Conservation (phyloP, 1,139 yeast genomes). For the Geotrichum candidum region DNA sequence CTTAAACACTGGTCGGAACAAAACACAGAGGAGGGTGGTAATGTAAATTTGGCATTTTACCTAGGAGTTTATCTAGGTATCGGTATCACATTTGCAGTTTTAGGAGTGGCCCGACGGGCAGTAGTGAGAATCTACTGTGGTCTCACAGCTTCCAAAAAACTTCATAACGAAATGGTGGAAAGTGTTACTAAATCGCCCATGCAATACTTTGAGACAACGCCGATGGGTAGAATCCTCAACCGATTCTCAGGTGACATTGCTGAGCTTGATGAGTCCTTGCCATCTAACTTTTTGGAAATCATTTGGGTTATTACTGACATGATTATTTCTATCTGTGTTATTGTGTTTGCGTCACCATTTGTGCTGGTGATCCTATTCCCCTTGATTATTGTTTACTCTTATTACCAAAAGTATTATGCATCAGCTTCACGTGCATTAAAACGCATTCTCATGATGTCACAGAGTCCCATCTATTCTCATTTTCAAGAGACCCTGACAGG, state of each 20-base stretch:
- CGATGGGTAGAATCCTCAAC: slow-evolving; percentile 64
- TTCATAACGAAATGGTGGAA: slow-evolving; percentile 75
- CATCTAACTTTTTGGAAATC: slow-evolving; percentile 38
- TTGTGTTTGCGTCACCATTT: slow-evolving; percentile 67
- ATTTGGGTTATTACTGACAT: slow-evolving; percentile 51
- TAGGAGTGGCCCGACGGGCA: slow-evolving; percentile 56
- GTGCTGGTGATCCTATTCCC: slow-evolving; percentile 45
- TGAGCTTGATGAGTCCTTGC: slow-evolving; percentile 58
- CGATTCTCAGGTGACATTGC: slow-evolving; percentile 69
- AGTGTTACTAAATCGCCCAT: slow-evolving; percentile 74
- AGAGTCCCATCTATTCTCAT: slow-evolving; percentile 74
- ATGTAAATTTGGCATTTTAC: slow-evolving; percentile 61
- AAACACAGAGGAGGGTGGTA: slow-evolving; percentile 57
- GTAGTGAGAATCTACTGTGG: slow-evolving; percentile 76
- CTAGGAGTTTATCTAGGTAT: slow-evolving; percentile 63
- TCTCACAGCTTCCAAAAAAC: slow-evolving; percentile 66
- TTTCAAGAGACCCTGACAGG: slow-evolving; percentile 76
- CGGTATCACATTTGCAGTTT: slow-evolving; percentile 57
- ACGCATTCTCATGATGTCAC: slow-evolving; percentile 67
- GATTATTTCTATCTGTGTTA: slow-evolving; percentile 58
- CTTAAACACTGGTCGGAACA: slow-evolving; percentile 81
- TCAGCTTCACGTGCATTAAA: slow-evolving; percentile 73
- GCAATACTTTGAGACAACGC: slow-evolving; percentile 62
- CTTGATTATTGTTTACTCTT: slow-evolving; percentile 55
- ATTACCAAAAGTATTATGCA: slow-evolving; percentile 80